phyloP scores from a whole-genome alignment of 2,329 filamentous ascomycete genomes.

The Colletotrichum sp. region DNA sequence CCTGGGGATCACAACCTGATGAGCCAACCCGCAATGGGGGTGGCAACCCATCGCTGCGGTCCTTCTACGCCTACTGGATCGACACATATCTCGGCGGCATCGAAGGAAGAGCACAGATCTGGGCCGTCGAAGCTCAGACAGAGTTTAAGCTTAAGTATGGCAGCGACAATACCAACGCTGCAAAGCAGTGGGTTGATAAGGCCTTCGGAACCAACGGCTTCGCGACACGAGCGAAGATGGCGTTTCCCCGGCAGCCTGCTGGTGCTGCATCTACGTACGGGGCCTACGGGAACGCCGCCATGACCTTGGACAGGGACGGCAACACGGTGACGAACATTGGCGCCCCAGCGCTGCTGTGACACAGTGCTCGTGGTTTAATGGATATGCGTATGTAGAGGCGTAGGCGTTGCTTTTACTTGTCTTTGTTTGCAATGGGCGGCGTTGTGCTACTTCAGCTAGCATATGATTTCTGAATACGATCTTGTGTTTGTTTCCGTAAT shows the following conservation, averaged over 20 bases:
- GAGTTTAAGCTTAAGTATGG: not conserved
- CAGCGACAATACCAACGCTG: not conserved
- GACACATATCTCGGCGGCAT: not conserved
- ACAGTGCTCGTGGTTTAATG: not conserved
- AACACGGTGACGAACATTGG: not conserved
- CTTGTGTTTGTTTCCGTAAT: not conserved
- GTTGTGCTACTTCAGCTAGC: not conserved
- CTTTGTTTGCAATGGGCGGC: not conserved
- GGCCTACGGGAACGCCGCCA: not conserved
- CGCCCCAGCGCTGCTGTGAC: not conserved
- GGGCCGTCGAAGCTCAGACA: not conserved
- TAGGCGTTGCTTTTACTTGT: not conserved
- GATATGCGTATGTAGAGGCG: fast-evolving
- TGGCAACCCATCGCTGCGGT: not conserved
- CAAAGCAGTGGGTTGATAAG: not conserved
- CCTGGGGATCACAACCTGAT: not conserved
- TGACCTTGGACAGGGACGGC: not conserved
- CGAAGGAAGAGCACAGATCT: not conserved
- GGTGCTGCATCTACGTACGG: not conserved
- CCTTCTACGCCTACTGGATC: not conserved
- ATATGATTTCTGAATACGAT: not conserved
- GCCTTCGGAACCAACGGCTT: not conserved
- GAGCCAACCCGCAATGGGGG: not conserved
- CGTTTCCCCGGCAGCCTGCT: not conserved
- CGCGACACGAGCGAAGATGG: not conserved